Evolutionary conservation across 2,329 filamentous ascomycete species (phyloP).

Genomic region (Fusarium sp.): DNA sequence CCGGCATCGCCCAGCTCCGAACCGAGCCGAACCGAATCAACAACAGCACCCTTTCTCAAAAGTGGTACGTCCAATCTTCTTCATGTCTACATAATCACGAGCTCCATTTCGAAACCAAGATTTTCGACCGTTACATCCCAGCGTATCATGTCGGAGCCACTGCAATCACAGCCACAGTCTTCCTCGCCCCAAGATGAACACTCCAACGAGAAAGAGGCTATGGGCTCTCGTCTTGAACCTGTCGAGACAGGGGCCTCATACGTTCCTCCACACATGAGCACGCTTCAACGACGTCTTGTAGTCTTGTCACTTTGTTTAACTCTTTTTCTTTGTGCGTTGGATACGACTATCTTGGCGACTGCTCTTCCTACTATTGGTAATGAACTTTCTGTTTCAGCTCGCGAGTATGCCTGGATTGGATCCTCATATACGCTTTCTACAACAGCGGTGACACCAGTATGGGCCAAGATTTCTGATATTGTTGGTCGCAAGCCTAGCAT

Average conservation of each 20-base stretch:
- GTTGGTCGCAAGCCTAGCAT: conserved; percentile 60
- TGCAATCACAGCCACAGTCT: conserved; percentile 10
- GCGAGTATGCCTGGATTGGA: conserved; percentile 46
- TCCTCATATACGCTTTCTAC: conserved; percentile 43
- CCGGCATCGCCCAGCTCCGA: not conserved
- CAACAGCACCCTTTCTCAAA: not conserved
- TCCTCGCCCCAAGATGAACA: conserved; percentile 14
- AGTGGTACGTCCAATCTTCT: conserved; percentile 5
- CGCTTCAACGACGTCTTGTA: conserved; percentile 36
- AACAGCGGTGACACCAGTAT: conserved; percentile 43
- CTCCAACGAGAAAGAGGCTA: conserved; percentile 7
- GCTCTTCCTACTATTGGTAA: conserved; percentile 45
- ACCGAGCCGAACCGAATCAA: conserved; percentile 18
- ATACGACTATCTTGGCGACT: conserved; percentile 46
- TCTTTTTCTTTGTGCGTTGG: conserved; percentile 41
- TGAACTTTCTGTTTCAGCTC: conserved; percentile 31
- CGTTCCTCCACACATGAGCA: conserved; percentile 34
- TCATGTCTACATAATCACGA: conserved; percentile 21
- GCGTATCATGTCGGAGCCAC: conserved; percentile 19
- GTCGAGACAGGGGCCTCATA: conserved; percentile 37
- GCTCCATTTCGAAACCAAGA: not conserved
- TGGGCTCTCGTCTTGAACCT: conserved; percentile 28
- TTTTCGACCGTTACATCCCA: not conserved
- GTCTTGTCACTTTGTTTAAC: conserved; percentile 44
- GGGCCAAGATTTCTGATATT: conserved; percentile 61